Evolutionary conservation across 345 rosid species (phyloP), one percentile per base, ranked within the genome.

Genomic region (Aquilaria yunnanensis): DNA sequence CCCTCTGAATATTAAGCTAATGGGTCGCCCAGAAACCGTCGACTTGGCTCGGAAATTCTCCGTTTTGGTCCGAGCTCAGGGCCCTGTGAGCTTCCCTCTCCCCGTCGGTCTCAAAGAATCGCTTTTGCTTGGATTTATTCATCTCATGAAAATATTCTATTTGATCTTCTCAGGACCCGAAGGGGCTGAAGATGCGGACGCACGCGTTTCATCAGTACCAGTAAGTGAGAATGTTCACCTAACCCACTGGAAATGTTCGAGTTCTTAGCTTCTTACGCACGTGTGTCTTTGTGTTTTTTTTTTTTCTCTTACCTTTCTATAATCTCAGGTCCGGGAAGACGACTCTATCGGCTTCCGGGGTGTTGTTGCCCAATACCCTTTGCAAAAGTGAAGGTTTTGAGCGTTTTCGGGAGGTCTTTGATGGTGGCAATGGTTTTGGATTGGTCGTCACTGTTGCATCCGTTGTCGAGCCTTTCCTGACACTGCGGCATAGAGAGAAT

Each of bases 201-300:
- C 96, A 88, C 64, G 98, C 98, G 60, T 93, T 93, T 63, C 97
- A 90, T 60, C 96, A 80, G 54, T 88, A 82, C 74, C 72, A 74
- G 97, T 94, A 63, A 79, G 92, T 77, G 6, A 30, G 46, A 48
- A 11, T 16, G 61, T 53, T 30, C 13, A 11, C 45, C 68, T 10
- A 56, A 23, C 60, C 49, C 13, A 3, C 32, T 49, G 13, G 14
- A 23, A 13, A 10, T 46, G 1, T 54, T 48, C 10, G 30, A 50
- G 32, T 14, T 10, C 16, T 57, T 54, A 41, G 12, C 14, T 31
- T 48, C 1, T 31, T 7, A 32, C 14, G 23, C 10, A 32, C 14
- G 23, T 32, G 23, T 32, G 10, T 46, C 16, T 30, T 14, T 49
- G n/a, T 31, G 5, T 32, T 54, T 14, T 23, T 14, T 29, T 6